phyloP scores from a whole-genome alignment of 805 yeast genomes.

The Ogataea angusta region DNA sequence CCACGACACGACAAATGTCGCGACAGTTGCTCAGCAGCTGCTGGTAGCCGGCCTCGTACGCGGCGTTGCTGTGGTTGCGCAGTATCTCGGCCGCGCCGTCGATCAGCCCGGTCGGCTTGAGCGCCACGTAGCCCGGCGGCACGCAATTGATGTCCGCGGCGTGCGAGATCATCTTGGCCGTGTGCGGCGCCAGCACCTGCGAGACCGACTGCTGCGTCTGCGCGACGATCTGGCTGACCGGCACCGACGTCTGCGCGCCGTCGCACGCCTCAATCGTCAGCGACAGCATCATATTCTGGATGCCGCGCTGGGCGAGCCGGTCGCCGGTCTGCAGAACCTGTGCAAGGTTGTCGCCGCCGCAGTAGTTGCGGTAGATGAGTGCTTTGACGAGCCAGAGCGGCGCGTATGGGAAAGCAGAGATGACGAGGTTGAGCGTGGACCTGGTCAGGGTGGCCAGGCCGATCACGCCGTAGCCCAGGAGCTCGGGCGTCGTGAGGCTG shows the following conservation, averaged over 20 bases:
- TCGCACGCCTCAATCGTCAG: conserved; percentile 91
- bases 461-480: conserved; percentile 63
- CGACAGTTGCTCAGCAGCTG: conserved; percentile 64
- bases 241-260: conserved; percentile 53
- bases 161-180: conserved; percentile 51
- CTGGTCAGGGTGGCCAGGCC: conserved; percentile 68
- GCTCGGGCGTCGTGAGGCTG: conserved; percentile 50
- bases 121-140: conserved; percentile 89
- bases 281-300: conserved; percentile 92
- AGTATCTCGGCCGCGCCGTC: conserved; percentile 73
- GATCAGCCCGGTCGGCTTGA: conserved; percentile 90
- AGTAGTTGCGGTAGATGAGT: conserved; percentile 77
- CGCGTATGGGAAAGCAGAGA: conserved; percentile 65
- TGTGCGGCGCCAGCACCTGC: conserved; percentile 67
- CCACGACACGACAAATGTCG: conserved; percentile 55
- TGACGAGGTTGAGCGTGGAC: conserved; percentile 56
- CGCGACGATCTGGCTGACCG: conserved; percentile 54
- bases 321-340: conserved; percentile 73
- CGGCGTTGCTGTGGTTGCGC: conserved; percentile 54
- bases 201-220: conserved; percentile 67
- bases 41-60: conserved; percentile 48
- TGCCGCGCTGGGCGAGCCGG: conserved; percentile 65
- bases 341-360: conserved; percentile 79
- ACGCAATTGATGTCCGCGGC: conserved; percentile 56
- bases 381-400: conserved; percentile 70